Conservation (phyloP, 2,329 filamentous ascomycete genomes). For the Ophiobolus disseminans region DNA sequence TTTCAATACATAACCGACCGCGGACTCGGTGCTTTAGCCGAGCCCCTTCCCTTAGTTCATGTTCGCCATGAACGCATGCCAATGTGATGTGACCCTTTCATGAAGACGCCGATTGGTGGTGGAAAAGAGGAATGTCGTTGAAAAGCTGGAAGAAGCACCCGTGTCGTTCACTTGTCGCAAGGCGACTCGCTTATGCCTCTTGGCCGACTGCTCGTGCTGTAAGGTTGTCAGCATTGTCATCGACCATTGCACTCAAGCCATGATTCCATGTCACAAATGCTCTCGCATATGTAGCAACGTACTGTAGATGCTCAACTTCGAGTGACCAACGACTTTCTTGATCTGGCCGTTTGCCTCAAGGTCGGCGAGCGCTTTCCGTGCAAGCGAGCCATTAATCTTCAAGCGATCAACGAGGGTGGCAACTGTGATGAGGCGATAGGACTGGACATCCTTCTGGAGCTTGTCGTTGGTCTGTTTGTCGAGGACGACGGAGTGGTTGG, state of each 20-base stretch:
- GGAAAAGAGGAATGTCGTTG: slow-evolving; percentile 46
- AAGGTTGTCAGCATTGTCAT: slow-evolving; percentile 20
- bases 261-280: not conserved
- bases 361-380: slow-evolving; percentile 85
- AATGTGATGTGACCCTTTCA: slow-evolving; percentile 39
- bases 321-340: slow-evolving; percentile 96
- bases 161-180: slow-evolving; percentile 26
- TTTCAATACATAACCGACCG: slow-evolving; percentile 46
- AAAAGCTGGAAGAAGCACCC: slow-evolving; percentile 39
- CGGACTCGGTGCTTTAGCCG: slow-evolving; percentile 33
- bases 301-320: slow-evolving; percentile 99
- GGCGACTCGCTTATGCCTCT: slow-evolving; percentile 43
- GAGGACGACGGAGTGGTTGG: slow-evolving; percentile 98
- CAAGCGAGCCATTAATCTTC: slow-evolving; percentile 99
- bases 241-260: not conserved
- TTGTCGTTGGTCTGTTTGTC: slow-evolving; percentile 98
- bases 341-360: slow-evolving; percentile 98
- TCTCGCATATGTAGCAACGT: slow-evolving; percentile 54
- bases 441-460: slow-evolving; percentile 99
- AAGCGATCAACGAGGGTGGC: slow-evolving; percentile 98
- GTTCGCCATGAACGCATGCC: slow-evolving; percentile 40
- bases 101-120: slow-evolving; percentile 45
- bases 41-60: slow-evolving; percentile 41
- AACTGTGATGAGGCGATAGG: slow-evolving; percentile 98
- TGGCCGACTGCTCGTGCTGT: slow-evolving; percentile 48